Conservation (phyloP, 2,329 filamentous ascomycete species). For the Grosmannia clavigera region DNA sequence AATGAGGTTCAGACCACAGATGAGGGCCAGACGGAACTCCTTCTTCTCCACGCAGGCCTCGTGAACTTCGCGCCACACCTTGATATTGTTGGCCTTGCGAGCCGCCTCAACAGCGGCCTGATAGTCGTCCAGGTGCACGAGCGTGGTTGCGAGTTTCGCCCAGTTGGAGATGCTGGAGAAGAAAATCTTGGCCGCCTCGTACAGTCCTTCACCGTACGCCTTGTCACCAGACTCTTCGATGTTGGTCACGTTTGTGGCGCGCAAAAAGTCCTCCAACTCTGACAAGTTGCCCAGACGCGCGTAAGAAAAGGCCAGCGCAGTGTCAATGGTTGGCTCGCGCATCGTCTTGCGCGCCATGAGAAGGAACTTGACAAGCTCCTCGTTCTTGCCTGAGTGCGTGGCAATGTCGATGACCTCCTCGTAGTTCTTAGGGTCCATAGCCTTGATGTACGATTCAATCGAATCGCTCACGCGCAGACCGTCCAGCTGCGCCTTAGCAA, state of each 20-base stretch:
- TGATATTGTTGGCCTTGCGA: constrained; percentile 96
- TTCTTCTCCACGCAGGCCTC: constrained; percentile 94
- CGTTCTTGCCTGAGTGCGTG: constrained; percentile 91
- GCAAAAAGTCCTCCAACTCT: constrained; percentile 93
- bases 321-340: constrained; percentile 87
- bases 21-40: constrained; percentile 96
- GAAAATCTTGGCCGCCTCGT: constrained; percentile 97
- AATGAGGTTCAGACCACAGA: constrained; percentile 95
- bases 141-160: constrained; percentile 94
- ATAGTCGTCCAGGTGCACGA: constrained; percentile 95
- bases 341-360: constrained; percentile 96
- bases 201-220: constrained; percentile 86
- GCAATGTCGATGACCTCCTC: constrained; percentile 92
- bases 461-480: constrained; percentile 84
- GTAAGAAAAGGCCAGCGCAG: constrained; percentile 83
- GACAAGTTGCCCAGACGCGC: constrained; percentile 82
- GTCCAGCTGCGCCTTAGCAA: constrained; percentile 94
- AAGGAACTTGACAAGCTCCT: constrained; percentile 91
- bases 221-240: constrained; percentile 96
- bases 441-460: constrained; percentile 95
- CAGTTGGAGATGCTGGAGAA: constrained; percentile 98
- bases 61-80: constrained; percentile 98
- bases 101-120: constrained; percentile 96
- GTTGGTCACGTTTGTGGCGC: constrained; percentile 85
- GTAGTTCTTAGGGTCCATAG: constrained; percentile 85